phyloP scores from a whole-genome alignment of 2,329 filamentous ascomycete species.

The Zasmidium angulare region DNA sequence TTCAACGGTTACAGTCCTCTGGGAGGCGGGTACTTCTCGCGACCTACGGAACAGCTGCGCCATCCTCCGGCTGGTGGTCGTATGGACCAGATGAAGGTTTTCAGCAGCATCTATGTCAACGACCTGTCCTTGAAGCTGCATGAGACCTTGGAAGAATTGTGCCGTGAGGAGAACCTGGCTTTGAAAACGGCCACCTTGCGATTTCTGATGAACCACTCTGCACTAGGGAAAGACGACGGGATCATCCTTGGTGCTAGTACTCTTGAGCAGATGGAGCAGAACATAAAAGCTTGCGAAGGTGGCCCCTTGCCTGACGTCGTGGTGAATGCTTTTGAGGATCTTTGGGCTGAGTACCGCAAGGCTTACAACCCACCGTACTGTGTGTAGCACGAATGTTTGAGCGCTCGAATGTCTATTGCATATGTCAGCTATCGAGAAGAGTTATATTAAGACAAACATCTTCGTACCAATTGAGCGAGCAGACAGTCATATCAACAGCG shows the following conservation, averaged over 20 bases:
- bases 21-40: slow-evolving; percentile 40
- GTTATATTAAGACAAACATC: no score
- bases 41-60: slow-evolving; percentile 39
- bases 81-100: slow-evolving; percentile 33
- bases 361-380: slow-evolving; percentile 20
- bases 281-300: slow-evolving; percentile 28
- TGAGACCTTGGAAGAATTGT: slow-evolving; percentile 37
- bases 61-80: slow-evolving; percentile 23
- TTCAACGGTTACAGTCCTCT: slow-evolving; percentile 45
- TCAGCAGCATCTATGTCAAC: slow-evolving; percentile 43
- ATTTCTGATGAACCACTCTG: slow-evolving; percentile 49
- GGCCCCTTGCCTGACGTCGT: slow-evolving; percentile 27
- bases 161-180: slow-evolving; percentile 40
- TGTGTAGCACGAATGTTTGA: slow-evolving; percentile 8
- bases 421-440: background rate
- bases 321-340: slow-evolving; percentile 22
- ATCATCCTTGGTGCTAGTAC: slow-evolving; percentile 42
- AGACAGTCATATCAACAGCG: no score
- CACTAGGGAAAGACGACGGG: slow-evolving; percentile 37
- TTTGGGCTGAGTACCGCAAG: slow-evolving; percentile 21
- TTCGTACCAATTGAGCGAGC: no score
- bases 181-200: slow-evolving; percentile 46
- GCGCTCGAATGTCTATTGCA: background rate
- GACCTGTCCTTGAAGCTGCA: slow-evolving; percentile 45
- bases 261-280: slow-evolving; percentile 33